These are phyloP conservation scores for Dactylonectria estremocensis DNA, from an alignment of 2,329 filamentous ascomycete genomes.

Conservation along the genomic window DNA sequence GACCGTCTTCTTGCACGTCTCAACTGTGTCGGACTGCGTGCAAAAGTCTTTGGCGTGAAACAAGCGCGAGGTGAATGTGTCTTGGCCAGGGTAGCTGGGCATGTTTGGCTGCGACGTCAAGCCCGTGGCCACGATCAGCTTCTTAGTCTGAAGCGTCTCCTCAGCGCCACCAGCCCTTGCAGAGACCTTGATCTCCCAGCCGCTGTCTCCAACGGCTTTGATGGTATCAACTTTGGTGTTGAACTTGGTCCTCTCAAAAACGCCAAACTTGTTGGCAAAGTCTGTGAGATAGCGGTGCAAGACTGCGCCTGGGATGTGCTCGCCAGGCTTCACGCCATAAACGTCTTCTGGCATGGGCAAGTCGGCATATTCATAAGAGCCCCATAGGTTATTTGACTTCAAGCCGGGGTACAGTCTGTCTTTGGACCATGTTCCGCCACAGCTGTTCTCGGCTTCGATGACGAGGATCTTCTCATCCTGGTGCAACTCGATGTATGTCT, in stretches of 20 bases:
- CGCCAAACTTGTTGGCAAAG: conserved; percentile 59
- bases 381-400: conserved; percentile 74
- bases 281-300: conserved; percentile 54
- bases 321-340: conserved; percentile 55
- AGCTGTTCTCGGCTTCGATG: conserved; percentile 63
- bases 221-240: conserved; percentile 64
- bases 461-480: conserved; percentile 62
- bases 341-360: conserved; percentile 69
- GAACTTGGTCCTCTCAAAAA: conserved; percentile 63
- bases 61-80: conserved; percentile 54
- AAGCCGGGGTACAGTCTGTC: conserved; percentile 72
- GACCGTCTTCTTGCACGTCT: conserved; percentile 52
- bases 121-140: conserved; percentile 65
- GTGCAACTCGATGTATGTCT: conserved; percentile 65
- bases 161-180: background rate
- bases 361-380: conserved; percentile 74
- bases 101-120: conserved; percentile 60
- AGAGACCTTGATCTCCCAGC: conserved; percentile 31
- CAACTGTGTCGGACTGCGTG: conserved; percentile 49
- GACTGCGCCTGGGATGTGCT: conserved; percentile 54
- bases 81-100: conserved; percentile 55
- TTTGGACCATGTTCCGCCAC: conserved; percentile 73
- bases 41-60: conserved; percentile 62
- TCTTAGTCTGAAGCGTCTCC: conserved; percentile 47
- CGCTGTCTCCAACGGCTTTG: conserved; percentile 31